phyloP scores from a whole-genome alignment of 208 protist genomes.

The Leishmania tarentolae region DNA sequence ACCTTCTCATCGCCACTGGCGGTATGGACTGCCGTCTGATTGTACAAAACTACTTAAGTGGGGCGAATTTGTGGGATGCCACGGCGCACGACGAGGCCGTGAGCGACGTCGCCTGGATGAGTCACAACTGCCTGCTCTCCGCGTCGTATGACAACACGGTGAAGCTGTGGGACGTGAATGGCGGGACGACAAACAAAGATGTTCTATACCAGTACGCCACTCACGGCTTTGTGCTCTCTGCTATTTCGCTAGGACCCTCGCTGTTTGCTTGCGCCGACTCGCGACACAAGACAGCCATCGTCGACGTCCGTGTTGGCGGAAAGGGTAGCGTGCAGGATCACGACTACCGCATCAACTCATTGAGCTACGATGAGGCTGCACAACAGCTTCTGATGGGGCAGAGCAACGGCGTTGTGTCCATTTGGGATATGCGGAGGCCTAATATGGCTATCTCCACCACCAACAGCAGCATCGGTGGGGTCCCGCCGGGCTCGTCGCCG shows the following conservation, averaged over 20 bases:
- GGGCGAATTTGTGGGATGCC: constrained; percentile 65
- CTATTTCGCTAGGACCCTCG: constrained; percentile 66
- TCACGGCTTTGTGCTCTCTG: constrained; percentile 76
- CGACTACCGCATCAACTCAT: constrained; percentile 73
- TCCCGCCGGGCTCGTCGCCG: not conserved
- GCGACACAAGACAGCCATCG: constrained; percentile 66
- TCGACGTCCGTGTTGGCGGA: constrained; percentile 56
- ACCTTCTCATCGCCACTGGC: constrained; percentile 66
- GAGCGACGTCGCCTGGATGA: constrained; percentile 81
- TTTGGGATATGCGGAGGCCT: constrained; percentile 84
- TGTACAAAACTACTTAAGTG: constrained; percentile 81
- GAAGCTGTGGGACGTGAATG: constrained; percentile 82
- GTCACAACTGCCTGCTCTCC: constrained; percentile 66
- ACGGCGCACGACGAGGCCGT: constrained; percentile 76
- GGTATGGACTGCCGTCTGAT: constrained; percentile 83
- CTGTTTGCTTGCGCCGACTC: constrained; percentile 85
- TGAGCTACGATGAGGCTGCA: constrained; percentile 63
- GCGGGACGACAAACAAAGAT: constrained; percentile 35
- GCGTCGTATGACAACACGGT: constrained; percentile 87
- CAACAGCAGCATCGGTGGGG: constrained; percentile 2
- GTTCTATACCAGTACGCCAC: constrained; percentile 62
- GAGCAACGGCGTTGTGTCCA: constrained; percentile 71
- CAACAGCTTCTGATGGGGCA: constrained; percentile 79
- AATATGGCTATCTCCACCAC: constrained; percentile 51
- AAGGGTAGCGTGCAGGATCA: constrained; percentile 61